Evolutionary conservation across 2,329 filamentous ascomycete species (phyloP), one percentile per base, ranked within the genome.

Genomic region (Mollisiaceae sp.): DNA sequence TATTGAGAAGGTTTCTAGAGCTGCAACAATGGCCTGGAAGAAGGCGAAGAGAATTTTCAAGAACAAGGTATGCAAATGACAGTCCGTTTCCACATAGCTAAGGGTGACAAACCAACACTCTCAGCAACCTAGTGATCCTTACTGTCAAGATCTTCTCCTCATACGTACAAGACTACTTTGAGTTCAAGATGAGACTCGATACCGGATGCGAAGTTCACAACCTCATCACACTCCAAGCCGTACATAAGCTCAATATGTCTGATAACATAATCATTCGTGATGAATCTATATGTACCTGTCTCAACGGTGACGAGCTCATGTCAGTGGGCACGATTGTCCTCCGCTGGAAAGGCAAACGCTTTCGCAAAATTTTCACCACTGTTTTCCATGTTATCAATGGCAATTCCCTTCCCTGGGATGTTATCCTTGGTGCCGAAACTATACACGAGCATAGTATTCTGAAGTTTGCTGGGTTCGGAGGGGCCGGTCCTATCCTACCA

Each of bases 341-440:
- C 32, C 63, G 57, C 45, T 68, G 62, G 66, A 66, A 66, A 63
- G 64, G 64, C 2, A 63, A 65, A 64, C 27, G 47, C 14, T 68
- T 68, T 54, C 64, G 64, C 14, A 66, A 66, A 47, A 68, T 68
- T 55, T 68, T 68, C 56, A 64, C 58, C 35, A 68, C 64, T 4
- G 47, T n/a, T n/a, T 68, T 68, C 18, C 65, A 67, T 22, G 54
- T 67, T 39, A 63, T 67, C 57, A 50, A 64, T 39, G 57, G 63
- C 18, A 59, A 65, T 35, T 63, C 59, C n/a, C 60, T 67, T 54
- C 63, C 65, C 1, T 67, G 63, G 65, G 47, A 67, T 18, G 35
- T 67, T n/a, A 65, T 67, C 38, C 65, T 67, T 15, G 63, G 65
- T 32, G 60, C 65, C 4, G n/a, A 67, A 57, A 63, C 63, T 14